Conservation (phyloP, 2,329 filamentous ascomycete species). For the Penicillium oxalicum region DNA sequence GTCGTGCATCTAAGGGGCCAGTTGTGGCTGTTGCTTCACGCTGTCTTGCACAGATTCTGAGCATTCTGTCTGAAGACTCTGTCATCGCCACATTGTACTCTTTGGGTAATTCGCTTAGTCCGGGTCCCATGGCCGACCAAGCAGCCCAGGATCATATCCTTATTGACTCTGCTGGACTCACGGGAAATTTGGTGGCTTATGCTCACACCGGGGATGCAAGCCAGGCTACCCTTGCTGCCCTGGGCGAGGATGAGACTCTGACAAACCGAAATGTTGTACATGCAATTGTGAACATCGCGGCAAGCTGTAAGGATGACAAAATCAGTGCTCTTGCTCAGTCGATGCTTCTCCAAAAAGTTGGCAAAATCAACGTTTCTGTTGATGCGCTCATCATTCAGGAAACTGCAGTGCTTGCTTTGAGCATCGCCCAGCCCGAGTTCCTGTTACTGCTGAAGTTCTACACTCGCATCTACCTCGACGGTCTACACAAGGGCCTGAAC, state of each 20-base stretch:
- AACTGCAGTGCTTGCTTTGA: slow-evolving; percentile 69
- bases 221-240: slow-evolving; percentile 65
- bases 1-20: slow-evolving; percentile 57
- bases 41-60: slow-evolving; percentile 74
- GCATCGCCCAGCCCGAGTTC: slow-evolving; percentile 75
- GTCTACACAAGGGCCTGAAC: slow-evolving; percentile 62
- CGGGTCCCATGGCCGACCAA: slow-evolving; percentile 52
- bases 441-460: slow-evolving; percentile 80
- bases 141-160: slow-evolving; percentile 27
- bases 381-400: slow-evolving; percentile 83
- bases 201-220: slow-evolving; percentile 31
- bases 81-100: slow-evolving; percentile 94
- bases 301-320: slow-evolving; percentile 75
- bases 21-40: slow-evolving; percentile 74
- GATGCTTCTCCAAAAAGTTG: slow-evolving; percentile 93
- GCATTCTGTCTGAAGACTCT: slow-evolving; percentile 79
- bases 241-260: slow-evolving; percentile 69
- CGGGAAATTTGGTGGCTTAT: slow-evolving; percentile 42
- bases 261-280: slow-evolving; percentile 89
- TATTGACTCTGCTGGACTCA: slow-evolving; percentile 40
- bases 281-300: slow-evolving; percentile 85
- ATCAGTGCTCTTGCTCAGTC: slow-evolving; percentile 89
- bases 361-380: slow-evolving; percentile 71
- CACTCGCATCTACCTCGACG: slow-evolving; percentile 66
- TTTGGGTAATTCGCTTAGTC: slow-evolving; percentile 88